phyloP scores from a whole-genome alignment of 768 basidiomycete genomes.

The Phanerochaete sordida region DNA sequence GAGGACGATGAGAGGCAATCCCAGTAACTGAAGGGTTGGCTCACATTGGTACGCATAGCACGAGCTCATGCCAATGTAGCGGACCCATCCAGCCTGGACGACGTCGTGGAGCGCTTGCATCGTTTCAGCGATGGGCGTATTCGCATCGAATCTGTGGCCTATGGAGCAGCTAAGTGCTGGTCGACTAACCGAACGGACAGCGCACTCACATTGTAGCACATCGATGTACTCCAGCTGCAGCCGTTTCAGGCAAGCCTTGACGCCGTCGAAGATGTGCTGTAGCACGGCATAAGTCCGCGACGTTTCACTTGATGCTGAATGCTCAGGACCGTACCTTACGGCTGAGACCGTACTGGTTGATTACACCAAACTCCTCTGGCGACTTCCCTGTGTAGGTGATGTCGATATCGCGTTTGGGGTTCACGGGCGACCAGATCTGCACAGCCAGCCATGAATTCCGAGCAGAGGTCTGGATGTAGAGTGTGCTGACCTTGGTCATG shows the following conservation, averaged over 20 bases:
- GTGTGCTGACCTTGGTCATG: constrained; percentile 38
- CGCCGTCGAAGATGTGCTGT: constrained; percentile 70
- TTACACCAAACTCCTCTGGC: constrained; percentile 27
- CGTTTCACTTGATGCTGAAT: constrained; percentile 22
- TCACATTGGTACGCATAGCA: constrained; percentile 34
- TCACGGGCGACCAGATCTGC: background rate
- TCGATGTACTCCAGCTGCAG: constrained; percentile 73
- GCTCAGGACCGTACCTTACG: constrained; percentile 33
- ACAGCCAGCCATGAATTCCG: background rate
- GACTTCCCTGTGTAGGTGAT: background rate
- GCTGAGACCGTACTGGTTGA: constrained; percentile 34
- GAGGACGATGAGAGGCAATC: background rate
- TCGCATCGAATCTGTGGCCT: constrained; percentile 29
- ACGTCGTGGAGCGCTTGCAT: constrained; percentile 48
- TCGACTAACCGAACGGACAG: constrained; percentile 20
- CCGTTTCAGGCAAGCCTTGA: constrained; percentile 58
- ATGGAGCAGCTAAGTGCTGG: constrained; percentile 4
- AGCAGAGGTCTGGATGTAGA: constrained; percentile 21
- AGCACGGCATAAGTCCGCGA: constrained; percentile 30
- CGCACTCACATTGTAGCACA: constrained; percentile 39
- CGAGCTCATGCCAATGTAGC: constrained; percentile 39
- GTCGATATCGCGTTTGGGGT: background rate
- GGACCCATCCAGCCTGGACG: constrained; percentile 39
- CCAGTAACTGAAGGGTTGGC: background rate
- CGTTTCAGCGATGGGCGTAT: constrained; percentile 40